Percentiles rank a stretch among this genome's conserved stretches.
Evolutionary conservation across 2,329 filamentous ascomycete genomes (phyloP).

Genomic region (Penicillium hesseltinei): DNA sequence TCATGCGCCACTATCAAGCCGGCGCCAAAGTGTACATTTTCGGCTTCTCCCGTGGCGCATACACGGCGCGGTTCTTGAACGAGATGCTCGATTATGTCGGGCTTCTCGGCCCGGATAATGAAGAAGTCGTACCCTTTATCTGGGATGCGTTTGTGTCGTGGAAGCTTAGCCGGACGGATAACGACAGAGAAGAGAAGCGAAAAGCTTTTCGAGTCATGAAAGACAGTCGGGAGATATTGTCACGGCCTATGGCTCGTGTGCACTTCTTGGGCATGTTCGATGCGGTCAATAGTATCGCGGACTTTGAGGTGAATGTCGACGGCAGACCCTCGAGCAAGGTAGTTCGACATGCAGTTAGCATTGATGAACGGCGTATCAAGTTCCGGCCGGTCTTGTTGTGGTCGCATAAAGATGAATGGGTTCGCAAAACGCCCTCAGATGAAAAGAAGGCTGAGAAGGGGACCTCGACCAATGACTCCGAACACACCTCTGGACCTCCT

Average conservation of each 20-base stretch:
- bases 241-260: conserved; percentile 16
- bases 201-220: conserved; percentile 70
- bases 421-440: too few relatives aligned
- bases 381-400: conserved; percentile 37
- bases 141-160: conserved; percentile 54
- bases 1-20: conserved; percentile 66
- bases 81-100: conserved; percentile 81
- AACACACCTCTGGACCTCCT: not conserved
- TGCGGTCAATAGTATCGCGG: conserved; percentile 26
- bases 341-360: conserved; percentile 54
- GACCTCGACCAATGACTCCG: not conserved
- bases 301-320: conserved; percentile 16
- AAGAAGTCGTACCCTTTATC: conserved; percentile 76
- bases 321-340: conserved; percentile 40
- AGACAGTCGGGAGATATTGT: conserved; percentile 73
- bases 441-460: not conserved
- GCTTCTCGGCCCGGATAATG: conserved; percentile 71
- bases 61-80: conserved; percentile 68
- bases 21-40: conserved; percentile 63
- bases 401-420: not conserved
- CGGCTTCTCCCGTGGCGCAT: conserved; percentile 67
- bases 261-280: conserved; percentile 29
- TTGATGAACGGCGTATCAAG: conserved; percentile 55
- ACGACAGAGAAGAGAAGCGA: conserved; percentile 14
- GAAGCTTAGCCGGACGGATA: conserved; percentile 13